These are phyloP conservation scores for Scheffersomyces lignosus DNA, from an alignment of 805 yeast genomes.

Conservation along the genomic window DNA sequence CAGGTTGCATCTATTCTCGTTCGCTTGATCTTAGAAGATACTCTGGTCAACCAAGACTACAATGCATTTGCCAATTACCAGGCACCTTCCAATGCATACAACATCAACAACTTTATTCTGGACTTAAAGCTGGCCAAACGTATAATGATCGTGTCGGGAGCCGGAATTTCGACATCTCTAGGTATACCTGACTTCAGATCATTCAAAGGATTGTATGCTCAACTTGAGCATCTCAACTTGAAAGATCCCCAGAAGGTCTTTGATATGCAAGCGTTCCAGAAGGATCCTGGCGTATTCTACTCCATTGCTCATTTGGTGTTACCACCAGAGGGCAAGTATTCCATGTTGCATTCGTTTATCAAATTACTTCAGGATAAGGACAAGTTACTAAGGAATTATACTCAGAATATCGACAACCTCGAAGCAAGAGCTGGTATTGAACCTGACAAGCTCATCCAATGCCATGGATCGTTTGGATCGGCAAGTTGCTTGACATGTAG, in stretches of 20 bases:
- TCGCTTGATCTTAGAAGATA: conserved; percentile 10
- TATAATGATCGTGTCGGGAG: conserved; percentile 81
- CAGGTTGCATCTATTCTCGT: conserved; percentile 10
- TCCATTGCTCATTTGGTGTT: conserved; percentile 83
- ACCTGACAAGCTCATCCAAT: conserved; percentile 64
- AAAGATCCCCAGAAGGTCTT: conserved; percentile 91
- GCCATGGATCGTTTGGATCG: conserved; percentile 77
- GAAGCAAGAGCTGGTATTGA: conserved; percentile 51
- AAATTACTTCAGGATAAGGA: conserved; percentile 35
- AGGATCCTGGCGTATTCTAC: conserved; percentile 79
- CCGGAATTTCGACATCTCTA: conserved; percentile 86
- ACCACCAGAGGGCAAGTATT: conserved; percentile 48
- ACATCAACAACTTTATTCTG: conserved; percentile 11
- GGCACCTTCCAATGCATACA: conserved; percentile 4
- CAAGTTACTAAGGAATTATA: conserved; percentile 41
- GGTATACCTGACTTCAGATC: conserved; percentile 95
- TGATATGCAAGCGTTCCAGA: conserved; percentile 65
- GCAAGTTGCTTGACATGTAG: conserved; percentile 80
- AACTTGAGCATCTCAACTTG: conserved; percentile 64
- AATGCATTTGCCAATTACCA: background rate
- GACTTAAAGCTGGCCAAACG: conserved; percentile 30
- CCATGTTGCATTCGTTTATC: conserved; percentile 41
- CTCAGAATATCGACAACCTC: conserved; percentile 46
- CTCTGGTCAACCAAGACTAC: background rate
- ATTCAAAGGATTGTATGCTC: conserved; percentile 78